These are phyloP conservation scores for Schwanniomyces sp. DNA, from an alignment of 805 yeast species.

Conservation along the genomic window DNA sequence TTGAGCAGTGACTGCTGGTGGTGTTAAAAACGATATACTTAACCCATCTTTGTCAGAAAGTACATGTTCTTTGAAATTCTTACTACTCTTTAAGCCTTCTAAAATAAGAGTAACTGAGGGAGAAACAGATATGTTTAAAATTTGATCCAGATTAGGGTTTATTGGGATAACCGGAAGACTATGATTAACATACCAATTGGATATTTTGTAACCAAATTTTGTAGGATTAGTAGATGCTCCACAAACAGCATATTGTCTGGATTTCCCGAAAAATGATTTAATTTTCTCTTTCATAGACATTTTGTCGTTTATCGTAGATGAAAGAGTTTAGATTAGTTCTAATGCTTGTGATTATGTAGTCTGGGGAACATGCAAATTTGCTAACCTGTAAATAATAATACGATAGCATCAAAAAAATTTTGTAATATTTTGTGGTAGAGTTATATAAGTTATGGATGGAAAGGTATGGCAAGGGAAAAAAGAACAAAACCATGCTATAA, in stretches of 20 bases:
- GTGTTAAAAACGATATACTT: slow-evolving; percentile 71
- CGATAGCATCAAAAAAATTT: background rate
- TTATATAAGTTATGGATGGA: background rate
- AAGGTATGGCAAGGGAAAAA: slow-evolving; percentile 34
- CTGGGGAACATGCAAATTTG: background rate
- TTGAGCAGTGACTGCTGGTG: slow-evolving; percentile 56
- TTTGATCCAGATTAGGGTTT: slow-evolving; percentile 54
- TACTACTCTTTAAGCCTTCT: slow-evolving; percentile 14
- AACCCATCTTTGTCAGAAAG: slow-evolving; percentile 40
- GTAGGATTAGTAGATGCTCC: slow-evolving; percentile 68
- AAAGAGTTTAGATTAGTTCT: too few relatives aligned
- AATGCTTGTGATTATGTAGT: background rate
- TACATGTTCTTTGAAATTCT: slow-evolving; percentile 22
- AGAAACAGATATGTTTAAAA: slow-evolving; percentile 45
- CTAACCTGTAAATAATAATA: background rate
- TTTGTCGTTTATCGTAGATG: background rate
- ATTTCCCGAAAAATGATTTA: slow-evolving; percentile 49
- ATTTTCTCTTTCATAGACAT: slow-evolving; percentile 41
- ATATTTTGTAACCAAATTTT: slow-evolving; percentile 70
- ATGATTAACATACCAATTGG: slow-evolving; percentile 63
- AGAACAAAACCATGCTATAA: slow-evolving; percentile 60
- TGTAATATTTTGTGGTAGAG: background rate
- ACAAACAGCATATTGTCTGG: slow-evolving; percentile 59
- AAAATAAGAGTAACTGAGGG: slow-evolving; percentile 28
- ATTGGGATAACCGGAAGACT: slow-evolving; percentile 62